These are phyloP conservation scores for Heliamphora exappendiculata DNA, from an alignment of 148 eudicot genomes.

Conservation along the genomic window DNA sequence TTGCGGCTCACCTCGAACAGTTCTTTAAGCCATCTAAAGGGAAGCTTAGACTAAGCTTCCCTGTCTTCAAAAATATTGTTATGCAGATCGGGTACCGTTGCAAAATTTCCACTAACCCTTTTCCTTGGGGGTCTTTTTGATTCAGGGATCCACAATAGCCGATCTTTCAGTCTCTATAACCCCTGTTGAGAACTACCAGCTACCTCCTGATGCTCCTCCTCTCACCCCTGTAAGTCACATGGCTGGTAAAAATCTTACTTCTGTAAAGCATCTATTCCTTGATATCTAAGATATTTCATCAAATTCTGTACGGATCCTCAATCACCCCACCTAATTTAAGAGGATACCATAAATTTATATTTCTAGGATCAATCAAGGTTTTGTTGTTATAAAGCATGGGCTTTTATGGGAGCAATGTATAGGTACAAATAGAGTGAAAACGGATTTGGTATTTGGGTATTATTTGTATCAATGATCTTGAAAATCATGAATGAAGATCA, in stretches of 20 bases:
- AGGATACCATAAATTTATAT: too few relatives aligned
- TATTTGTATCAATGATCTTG: too few relatives aligned
- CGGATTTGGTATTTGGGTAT: too few relatives aligned
- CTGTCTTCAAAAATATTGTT: neutral
- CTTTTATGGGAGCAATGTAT: too few relatives aligned
- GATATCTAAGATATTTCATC: too few relatives aligned
- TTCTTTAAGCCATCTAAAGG: neutral
- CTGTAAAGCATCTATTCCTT: too few relatives aligned
- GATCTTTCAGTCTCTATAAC: slow-evolving; percentile 31
- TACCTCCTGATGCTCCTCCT: slow-evolving; percentile 39
- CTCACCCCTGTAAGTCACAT: slow-evolving; percentile 16
- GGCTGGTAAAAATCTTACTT: neutral
- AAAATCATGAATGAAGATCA: too few relatives aligned
- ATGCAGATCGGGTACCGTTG: neutral
- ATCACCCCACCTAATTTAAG: too few relatives aligned
- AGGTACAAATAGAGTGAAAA: too few relatives aligned
- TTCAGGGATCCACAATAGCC: slow-evolving; percentile 33
- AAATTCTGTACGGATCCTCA: too few relatives aligned
- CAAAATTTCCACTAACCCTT: neutral
- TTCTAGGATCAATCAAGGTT: too few relatives aligned
- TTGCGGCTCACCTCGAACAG: neutral
- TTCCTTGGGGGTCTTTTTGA: neutral
- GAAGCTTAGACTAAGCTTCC: neutral
- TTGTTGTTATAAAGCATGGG: too few relatives aligned
- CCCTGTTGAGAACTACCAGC: slow-evolving; percentile 32